A percentile compares a stretch with the other conserved stretches of the same genome.
Evolutionary conservation across 108 stramenopile species (phyloP).

Genomic region (Nitzschia putrida): DNA sequence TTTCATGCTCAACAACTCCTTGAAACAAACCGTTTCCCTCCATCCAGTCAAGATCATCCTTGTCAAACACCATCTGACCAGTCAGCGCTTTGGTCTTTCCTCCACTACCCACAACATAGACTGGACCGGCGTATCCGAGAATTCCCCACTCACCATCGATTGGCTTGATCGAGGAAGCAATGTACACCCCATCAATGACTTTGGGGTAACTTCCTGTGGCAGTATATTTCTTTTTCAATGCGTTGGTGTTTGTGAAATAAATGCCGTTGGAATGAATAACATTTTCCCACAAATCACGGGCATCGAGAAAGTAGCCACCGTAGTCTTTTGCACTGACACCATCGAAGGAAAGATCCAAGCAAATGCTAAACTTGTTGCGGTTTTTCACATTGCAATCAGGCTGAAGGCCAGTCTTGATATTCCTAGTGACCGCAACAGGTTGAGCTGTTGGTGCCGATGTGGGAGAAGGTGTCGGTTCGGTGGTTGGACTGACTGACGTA

Average conservation of each 20-base stretch:
- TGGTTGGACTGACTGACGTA: too few relatives aligned
- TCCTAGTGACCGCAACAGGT: too few relatives aligned
- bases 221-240: neutral
- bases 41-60: neutral
- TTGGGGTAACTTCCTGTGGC: neutral
- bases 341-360: conserved; percentile 11
- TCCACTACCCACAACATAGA: neutral
- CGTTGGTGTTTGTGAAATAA: neutral
- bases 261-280: too few relatives aligned
- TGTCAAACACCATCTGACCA: conserved; percentile 7
- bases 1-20: conserved; percentile 38
- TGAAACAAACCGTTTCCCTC: neutral
- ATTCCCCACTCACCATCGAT: conserved; percentile 3
- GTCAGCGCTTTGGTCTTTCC: neutral
- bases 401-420: conserved; percentile 4
- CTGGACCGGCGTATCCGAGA: neutral
- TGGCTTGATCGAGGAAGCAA: neutral
- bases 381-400: conserved; percentile 2
- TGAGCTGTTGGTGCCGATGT: too few relatives aligned
- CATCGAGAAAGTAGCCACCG: neutral
- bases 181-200: conserved; percentile 5
- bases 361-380: conserved; percentile 26
- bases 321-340: neutral
- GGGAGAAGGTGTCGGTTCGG: too few relatives aligned
- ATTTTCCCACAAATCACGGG: neutral